Evolutionary conservation across 306 rosid species (phyloP).

Genomic region (Gastrolobium bilobum): DNA sequence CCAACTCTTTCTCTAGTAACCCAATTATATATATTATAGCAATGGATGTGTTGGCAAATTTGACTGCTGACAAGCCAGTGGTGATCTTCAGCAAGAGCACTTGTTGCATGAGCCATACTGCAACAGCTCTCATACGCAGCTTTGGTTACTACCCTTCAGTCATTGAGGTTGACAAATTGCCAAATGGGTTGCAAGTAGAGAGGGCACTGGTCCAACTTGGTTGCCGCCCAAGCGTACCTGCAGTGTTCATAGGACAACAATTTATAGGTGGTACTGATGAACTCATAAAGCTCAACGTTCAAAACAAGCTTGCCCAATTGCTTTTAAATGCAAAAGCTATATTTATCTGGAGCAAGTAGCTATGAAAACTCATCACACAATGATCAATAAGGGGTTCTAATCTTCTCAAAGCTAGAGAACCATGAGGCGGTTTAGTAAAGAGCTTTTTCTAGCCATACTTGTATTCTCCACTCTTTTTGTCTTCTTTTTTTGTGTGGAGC

Average conservation of each 20-base stretch:
- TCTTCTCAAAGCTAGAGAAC: background rate
- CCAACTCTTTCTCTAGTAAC: background rate
- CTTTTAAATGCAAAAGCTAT: conserved; percentile 71
- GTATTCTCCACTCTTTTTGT: conserved; percentile 5
- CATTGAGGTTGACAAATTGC: conserved; percentile 64
- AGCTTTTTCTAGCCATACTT: background rate
- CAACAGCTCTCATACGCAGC: conserved; percentile 58
- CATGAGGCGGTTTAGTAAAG: conserved; percentile 7
- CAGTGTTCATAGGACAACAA: conserved; percentile 75
- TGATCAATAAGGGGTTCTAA: conserved; percentile 3
- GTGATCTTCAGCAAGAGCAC: conserved; percentile 80
- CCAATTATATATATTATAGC: conserved; percentile 22
- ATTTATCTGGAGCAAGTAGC: conserved; percentile 52
- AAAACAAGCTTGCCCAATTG: conserved; percentile 64
- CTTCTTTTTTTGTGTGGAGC: background rate
- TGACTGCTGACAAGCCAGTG: conserved; percentile 74
- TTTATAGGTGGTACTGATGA: conserved; percentile 73
- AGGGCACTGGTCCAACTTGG: conserved; percentile 58
- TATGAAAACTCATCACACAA: background rate
- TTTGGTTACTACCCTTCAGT: conserved; percentile 65
- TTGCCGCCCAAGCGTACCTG: conserved; percentile 73
- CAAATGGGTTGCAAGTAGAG: conserved; percentile 66
- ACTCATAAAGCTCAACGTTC: conserved; percentile 67
- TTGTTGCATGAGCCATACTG: conserved; percentile 63
- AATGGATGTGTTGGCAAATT: conserved; percentile 65